A percentile compares a stretch with the other conserved stretches of the same genome.
phyloP scores from a whole-genome alignment of 495 filamentous ascomycete species.

The Neurospora discreta region DNA sequence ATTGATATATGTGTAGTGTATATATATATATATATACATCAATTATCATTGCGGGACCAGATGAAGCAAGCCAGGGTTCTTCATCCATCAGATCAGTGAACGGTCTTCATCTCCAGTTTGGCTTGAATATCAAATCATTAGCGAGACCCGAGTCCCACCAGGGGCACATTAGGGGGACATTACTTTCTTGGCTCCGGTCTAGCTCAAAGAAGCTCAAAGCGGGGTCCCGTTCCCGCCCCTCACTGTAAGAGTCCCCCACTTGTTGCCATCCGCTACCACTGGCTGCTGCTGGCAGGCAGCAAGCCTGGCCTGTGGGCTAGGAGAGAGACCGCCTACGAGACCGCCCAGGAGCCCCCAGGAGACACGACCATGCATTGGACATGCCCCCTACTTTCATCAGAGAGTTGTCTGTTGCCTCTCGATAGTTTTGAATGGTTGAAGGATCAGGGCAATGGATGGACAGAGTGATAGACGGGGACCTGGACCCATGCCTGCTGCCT shows the following conservation, averaged over 20 bases:
- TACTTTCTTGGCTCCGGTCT: neutral
- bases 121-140: neutral
- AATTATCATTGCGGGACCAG: neutral
- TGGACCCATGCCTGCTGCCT: neutral
- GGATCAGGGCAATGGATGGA: neutral
- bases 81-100: neutral
- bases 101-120: neutral
- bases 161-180: neutral
- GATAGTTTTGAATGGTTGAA: neutral
- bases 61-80: neutral
- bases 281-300: neutral
- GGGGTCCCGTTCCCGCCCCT: neutral
- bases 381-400: neutral
- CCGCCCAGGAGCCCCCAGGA: neutral
- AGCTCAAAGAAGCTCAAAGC: neutral
- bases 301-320: neutral
- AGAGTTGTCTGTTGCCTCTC: neutral
- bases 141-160: neutral
- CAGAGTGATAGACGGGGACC: neutral
- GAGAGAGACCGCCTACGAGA: neutral
- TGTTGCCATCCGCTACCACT: neutral
- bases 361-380: neutral
- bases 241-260: neutral
- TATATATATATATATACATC: neutral
- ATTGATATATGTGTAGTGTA: neutral